Evolutionary conservation across 139 green algal genomes (phyloP).

Genomic region (Eudorina sp.): DNA sequence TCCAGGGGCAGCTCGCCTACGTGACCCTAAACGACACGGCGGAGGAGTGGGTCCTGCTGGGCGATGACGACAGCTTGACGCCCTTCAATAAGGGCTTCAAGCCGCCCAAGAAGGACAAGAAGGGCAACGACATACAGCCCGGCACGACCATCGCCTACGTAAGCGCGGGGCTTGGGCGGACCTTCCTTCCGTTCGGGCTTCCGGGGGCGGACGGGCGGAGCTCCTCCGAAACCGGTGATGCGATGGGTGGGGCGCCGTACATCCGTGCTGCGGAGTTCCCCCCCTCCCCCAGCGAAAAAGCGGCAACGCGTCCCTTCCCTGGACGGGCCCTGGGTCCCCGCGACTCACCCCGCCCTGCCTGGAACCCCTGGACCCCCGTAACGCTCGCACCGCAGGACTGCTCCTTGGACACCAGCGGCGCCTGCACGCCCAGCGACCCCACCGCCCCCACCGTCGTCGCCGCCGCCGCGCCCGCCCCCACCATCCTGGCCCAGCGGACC

Average conservation of each 20-base stretch:
- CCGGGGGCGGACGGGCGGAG: neutral
- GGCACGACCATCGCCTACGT: neutral
- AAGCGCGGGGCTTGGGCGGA: neutral
- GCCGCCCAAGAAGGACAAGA: slow-evolving; percentile 6
- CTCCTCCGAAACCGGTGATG: neutral
- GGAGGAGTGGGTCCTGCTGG: neutral
- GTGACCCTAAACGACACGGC: neutral
- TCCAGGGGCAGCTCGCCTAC: neutral
- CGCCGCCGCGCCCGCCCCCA: neutral
- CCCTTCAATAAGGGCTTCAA: neutral
- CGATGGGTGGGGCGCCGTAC: neutral
- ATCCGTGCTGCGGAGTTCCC: neutral
- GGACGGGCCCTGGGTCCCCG: too few relatives aligned
- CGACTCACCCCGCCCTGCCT: neutral
- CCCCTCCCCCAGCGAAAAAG: neutral
- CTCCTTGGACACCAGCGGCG: neutral
- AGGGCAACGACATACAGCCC: neutral
- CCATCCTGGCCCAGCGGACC: neutral
- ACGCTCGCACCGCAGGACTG: neutral
- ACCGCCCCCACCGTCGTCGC: neutral
- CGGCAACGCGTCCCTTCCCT: neutral
- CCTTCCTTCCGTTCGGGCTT: neutral
- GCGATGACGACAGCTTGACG: neutral
- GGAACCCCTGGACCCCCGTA: neutral
- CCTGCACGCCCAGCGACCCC: neutral